A percentile compares a stretch with the other conserved stretches of the same genome.
Evolutionary conservation across 164 flowering plant species (phyloP).

Genomic region (Akebia trifoliata): DNA sequence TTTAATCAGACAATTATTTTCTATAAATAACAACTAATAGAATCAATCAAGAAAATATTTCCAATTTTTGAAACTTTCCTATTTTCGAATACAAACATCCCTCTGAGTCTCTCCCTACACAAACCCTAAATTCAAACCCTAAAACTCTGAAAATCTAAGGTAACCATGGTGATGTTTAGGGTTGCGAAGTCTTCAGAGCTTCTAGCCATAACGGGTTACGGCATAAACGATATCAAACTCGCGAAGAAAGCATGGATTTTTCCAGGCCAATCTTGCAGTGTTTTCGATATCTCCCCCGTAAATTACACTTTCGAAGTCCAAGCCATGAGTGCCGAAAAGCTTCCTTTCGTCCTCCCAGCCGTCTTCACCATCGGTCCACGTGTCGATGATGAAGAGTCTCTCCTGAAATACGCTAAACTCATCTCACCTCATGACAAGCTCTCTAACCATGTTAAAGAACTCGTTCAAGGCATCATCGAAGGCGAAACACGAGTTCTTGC

Average conservation of each 20-base stretch:
- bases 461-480: constrained; percentile 38
- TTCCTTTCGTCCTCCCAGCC: constrained; percentile 30
- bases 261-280: constrained; percentile 20
- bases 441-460: constrained; percentile 32
- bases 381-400: constrained; percentile 13
- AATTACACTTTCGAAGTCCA: constrained; percentile 29
- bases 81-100: no score
- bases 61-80: no score
- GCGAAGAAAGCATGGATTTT: constrained; percentile 25
- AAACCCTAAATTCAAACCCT: no score
- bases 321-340: constrained; percentile 34
- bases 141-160: no score
- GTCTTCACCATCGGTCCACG: constrained; percentile 33
- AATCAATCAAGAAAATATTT: no score
- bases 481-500: constrained; percentile 45
- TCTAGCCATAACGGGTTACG: constrained; percentile 23
- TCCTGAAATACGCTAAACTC: constrained; percentile 25
- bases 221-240: constrained; percentile 24
- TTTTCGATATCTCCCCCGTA: constrained; percentile 26
- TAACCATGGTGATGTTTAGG: no score
- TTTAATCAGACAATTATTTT: no score
- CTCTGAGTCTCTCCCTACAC: no score
- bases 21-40: no score
- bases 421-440: constrained; percentile 29
- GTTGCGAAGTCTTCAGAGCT: constrained; percentile 25